Base-by-base conservation (phyloP, 2,329 filamentous ascomycete genomes). In the Escovopsis weberi region DNA sequence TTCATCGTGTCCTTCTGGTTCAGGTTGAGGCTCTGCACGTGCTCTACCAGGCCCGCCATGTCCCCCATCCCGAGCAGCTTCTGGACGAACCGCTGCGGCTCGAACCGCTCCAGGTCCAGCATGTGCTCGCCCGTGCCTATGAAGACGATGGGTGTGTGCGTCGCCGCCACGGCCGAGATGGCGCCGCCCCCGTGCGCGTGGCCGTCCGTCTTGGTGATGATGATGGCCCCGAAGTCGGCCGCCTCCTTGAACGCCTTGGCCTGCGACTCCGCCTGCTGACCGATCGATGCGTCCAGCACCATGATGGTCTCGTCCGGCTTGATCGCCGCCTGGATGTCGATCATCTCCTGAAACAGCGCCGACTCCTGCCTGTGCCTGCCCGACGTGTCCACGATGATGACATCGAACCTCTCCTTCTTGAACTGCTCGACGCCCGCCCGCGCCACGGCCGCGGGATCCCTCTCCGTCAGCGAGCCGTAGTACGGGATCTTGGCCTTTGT, bases 1-100 rank as follows among this genome's bases (percentile, higher is more conserved):
- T 98, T 98, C 73, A 98, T 95, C 4, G 91, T 96, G 55, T 96
- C 89, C 64, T 98, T 96, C 52, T 95, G 91, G 62, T 96, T 88
- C 40, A 95, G 75, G 59, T 94, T 95, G 41, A 98, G 74, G 30
- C 82, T 85, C 60, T 98, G 91, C 1, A 98, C 91, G 58, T 98
- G 91, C 63, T 98, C 91, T 10, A 98, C 85, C 30, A 98, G 66
- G 0, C 91, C 89, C 26, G 85, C 82, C 72, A 98, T 93, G 55
- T 98, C 91, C 38, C 91, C 91, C 87, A 96, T 96, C 40, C 91
- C 91, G 12, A 98, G 72, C 6, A 98, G 68, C 63, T 95, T 98
- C 51, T 82, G 85, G 38, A 98, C 80, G 55, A 98, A 98, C 39
- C 89, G 83, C 56, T 93, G 82, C 2, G 91, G 91, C 39, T 85